Conservation (phyloP, 2,329 filamentous ascomycete species). For the Monosporascus ibericus region DNA sequence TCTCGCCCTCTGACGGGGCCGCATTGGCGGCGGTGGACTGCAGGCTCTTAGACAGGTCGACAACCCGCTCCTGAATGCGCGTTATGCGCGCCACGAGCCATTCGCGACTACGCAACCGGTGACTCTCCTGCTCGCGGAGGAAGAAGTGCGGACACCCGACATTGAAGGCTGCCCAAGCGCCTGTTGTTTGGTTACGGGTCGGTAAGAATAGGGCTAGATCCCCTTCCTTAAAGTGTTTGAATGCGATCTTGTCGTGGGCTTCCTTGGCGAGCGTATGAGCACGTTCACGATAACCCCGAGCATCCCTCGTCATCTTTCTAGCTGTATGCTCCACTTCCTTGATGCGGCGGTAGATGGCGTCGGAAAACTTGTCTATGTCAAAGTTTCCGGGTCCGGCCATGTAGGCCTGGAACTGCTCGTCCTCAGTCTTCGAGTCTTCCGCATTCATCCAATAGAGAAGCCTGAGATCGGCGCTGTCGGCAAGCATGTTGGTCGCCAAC, state of each 20-base stretch:
- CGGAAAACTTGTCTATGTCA: constrained; percentile 76
- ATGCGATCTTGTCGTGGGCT: constrained; percentile 92
- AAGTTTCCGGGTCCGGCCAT: constrained; percentile 69
- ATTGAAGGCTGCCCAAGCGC: constrained; percentile 98
- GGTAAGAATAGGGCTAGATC: constrained; percentile 92
- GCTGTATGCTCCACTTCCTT: constrained; percentile 92
- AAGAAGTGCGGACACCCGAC: constrained; percentile 97
- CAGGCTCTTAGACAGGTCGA: constrained; percentile 80
- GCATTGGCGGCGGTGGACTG: constrained; percentile 34
- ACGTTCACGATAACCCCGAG: constrained; percentile 80
- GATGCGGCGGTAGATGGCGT: constrained; percentile 80
- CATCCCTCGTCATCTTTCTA: constrained; percentile 88
- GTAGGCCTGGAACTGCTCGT: constrained; percentile 68
- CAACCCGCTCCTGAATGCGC: constrained; percentile 85
- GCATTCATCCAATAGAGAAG: constrained; percentile 79
- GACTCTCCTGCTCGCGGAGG: constrained; percentile 83
- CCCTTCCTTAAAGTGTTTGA: constrained; percentile 91
- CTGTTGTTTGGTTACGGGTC: constrained; percentile 86
- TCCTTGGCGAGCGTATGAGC: constrained; percentile 76
- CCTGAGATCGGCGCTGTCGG: constrained; percentile 61
- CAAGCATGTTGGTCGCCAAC: constrained; percentile 45
- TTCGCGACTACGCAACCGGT: constrained; percentile 77
- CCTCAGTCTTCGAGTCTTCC: constrained; percentile 58
- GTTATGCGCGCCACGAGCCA: constrained; percentile 96
- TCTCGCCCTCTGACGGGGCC: constrained; percentile 34